phyloP scores from a whole-genome alignment of 345 rosid genomes.

The Garcia nutans region DNA sequence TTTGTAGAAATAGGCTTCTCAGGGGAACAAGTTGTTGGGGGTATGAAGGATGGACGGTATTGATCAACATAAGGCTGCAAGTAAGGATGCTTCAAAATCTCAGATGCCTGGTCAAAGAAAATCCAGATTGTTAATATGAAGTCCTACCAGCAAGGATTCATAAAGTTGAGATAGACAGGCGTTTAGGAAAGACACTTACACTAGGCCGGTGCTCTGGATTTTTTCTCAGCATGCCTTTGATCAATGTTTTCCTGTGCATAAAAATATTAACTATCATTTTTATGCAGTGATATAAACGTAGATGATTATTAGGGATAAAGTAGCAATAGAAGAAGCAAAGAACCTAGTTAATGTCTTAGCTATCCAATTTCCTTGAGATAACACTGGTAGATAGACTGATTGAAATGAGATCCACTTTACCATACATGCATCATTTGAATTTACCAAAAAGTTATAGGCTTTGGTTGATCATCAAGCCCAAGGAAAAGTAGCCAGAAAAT shows the following conservation, averaged over 20 bases:
- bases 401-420: neutral
- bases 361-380: constrained; percentile 6
- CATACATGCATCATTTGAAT: neutral
- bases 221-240: constrained; percentile 96
- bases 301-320: neutral
- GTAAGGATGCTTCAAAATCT: constrained; percentile 94
- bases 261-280: constrained; percentile 21
- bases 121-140: constrained; percentile 22
- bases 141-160: constrained; percentile 14
- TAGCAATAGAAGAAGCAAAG: neutral
- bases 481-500: neutral
- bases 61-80: constrained; percentile 89
- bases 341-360: neutral
- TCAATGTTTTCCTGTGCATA: constrained; percentile 69
- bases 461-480: neutral
- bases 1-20: constrained; percentile 53
- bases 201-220: constrained; percentile 95
- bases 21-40: constrained; percentile 37
- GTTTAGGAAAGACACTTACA: constrained; percentile 46
- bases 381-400: neutral
- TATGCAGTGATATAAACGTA: neutral
- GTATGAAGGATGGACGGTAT: constrained; percentile 56
- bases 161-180: constrained; percentile 18
- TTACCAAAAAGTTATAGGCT: neutral
- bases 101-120: constrained; percentile 64